Conservation (phyloP, 345 rosid genomes). For the Salix brachista region DNA sequence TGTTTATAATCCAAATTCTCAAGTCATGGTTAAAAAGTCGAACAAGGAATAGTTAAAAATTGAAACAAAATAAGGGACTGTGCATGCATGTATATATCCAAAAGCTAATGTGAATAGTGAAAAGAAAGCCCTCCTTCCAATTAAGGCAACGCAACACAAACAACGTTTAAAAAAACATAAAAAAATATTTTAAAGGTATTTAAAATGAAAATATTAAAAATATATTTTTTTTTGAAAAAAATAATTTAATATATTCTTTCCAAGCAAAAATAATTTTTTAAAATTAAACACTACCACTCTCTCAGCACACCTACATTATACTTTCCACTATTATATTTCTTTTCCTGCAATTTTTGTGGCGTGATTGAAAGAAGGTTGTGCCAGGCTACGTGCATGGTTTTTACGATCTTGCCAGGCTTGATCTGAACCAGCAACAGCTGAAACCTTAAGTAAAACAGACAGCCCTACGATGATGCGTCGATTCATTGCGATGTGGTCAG, state of each 20-base stretch:
- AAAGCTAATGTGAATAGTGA: background rate
- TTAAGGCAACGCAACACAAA: too few relatives aligned
- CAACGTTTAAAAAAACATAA: too few relatives aligned
- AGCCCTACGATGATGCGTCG: slow-evolving; percentile 16
- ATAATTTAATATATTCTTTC: too few relatives aligned
- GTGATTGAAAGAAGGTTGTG: background rate
- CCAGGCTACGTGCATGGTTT: slow-evolving; percentile 11
- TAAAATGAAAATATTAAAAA: too few relatives aligned
- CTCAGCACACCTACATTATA: too few relatives aligned
- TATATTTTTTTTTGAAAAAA: too few relatives aligned
- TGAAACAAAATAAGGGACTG: background rate
- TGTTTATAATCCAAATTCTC: background rate
- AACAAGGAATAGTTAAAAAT: background rate
- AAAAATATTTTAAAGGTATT: too few relatives aligned
- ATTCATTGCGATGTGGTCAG: slow-evolving; percentile 23
- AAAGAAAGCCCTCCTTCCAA: background rate
- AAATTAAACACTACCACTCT: too few relatives aligned
- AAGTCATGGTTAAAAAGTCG: too few relatives aligned
- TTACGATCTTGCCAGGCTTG: background rate
- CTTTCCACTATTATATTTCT: background rate
- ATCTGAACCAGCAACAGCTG: background rate
- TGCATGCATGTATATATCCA: background rate
- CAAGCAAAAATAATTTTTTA: too few relatives aligned
- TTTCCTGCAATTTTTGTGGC: background rate
- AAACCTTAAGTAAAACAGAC: slow-evolving; percentile 9